Base-by-base conservation (phyloP, 768 basidiomycete genomes). In the Serendipita sp. region DNA sequence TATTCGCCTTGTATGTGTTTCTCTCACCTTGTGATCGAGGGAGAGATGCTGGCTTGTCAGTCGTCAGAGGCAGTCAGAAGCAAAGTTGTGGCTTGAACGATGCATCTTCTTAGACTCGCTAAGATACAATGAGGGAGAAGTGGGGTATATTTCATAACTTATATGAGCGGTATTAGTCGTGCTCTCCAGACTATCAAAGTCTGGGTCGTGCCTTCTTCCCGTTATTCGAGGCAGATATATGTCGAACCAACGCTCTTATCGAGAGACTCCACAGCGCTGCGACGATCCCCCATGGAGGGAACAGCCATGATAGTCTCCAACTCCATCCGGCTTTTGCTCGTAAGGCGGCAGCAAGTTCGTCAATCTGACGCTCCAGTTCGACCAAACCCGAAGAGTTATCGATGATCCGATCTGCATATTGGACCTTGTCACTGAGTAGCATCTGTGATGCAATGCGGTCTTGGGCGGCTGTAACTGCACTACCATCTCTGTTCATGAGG, bases 381-480 rank as follows among this genome's bases (percentile, higher is more conserved):
- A 78, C 71, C 5, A 75, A 74, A 0, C 85, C 77, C 1, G 91
- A 90, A 3, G 89, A 90, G 71, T 98, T 98, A 74, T 97, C 93
- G 33, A 98, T 70, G 56, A 96, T 83, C 60, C 82, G 70, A 69
- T 94, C 90, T 2, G 92, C 94, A 65, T 89, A 93, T n/a, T 75
- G 68, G 3, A 92, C 75, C 71, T 98, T 99, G 38, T 82, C 76
- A 0, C 80, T 69, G 45, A 96, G 86, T 0, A 91, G 80, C 53
- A 92, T 73, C 72, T 98, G 95, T 0, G 94, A 81, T 24, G 79
- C 76, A 20, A 97, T 78, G 3, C 96, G 82, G 0, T 87, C 73
- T 33, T 76, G 73, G 0, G 95, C 96, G 26, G 86, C 88, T 31
- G 81, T 76, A 26, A 75, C 74, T 0, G 83, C 76, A 5, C 84